Evolutionary conservation across 176 grass and related monocot species (phyloP).

Genomic region (Alloteropsis semialata): DNA sequence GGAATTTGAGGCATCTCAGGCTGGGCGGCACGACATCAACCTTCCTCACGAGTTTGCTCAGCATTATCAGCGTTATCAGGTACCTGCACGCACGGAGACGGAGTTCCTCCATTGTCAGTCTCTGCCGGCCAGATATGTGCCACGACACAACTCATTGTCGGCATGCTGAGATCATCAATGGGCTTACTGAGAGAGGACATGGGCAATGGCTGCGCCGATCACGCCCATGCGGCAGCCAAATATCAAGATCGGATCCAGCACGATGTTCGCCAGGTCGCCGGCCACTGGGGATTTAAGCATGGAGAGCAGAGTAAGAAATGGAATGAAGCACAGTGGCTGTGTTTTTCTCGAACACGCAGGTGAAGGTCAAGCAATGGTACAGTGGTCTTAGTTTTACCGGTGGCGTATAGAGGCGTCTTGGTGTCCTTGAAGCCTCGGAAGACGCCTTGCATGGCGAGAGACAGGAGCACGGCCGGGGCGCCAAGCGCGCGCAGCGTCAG

Average conservation of each 20-base stretch:
- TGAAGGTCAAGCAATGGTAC: not conserved
- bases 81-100: slow-evolving; percentile 67
- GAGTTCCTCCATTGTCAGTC: not conserved
- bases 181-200: slow-evolving; percentile 88
- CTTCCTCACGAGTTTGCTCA: slow-evolving; percentile 60
- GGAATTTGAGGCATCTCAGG: slow-evolving; percentile 77
- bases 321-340: not conserved
- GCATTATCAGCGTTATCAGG: slow-evolving; percentile 73
- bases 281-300: not conserved
- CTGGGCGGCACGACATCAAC: slow-evolving; percentile 76
- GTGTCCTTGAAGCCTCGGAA: slow-evolving; percentile 95
- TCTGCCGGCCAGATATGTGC: not conserved
- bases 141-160: not conserved
- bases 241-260: slow-evolving; percentile 91
- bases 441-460: slow-evolving; percentile 94
- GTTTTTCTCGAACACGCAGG: no score
- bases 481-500: slow-evolving; percentile 73
- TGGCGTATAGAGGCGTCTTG: slow-evolving; percentile 87
- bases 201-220: slow-evolving; percentile 82
- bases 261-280: slow-evolving; percentile 49
- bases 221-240: slow-evolving; percentile 81
- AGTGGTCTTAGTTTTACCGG: slow-evolving; percentile 43
- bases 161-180: not conserved
- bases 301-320: not conserved
- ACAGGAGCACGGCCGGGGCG: slow-evolving; percentile 83